These are phyloP conservation scores for Cnidoscolus chayamansa DNA, from an alignment of 441 rosid species.

Conservation along the genomic window DNA sequence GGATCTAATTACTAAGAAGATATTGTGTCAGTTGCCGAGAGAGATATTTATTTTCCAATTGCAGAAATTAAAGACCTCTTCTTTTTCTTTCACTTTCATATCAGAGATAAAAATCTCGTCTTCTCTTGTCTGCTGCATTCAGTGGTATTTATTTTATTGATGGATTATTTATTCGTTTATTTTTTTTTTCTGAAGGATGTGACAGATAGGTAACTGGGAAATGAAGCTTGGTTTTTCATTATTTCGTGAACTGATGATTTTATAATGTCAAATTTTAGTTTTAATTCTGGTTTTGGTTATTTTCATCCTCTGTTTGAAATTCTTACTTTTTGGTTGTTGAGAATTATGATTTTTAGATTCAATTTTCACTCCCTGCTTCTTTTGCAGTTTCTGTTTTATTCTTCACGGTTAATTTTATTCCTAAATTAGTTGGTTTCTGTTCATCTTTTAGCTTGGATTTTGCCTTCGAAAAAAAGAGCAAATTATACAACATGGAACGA, in stretches of 20 bases:
- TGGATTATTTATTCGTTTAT: neutral
- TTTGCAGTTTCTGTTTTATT: neutral
- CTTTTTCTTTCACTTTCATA: neutral
- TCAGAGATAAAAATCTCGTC: neutral
- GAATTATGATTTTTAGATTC: neutral
- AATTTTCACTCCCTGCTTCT: neutral
- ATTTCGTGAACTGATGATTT: neutral
- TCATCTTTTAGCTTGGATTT: neutral
- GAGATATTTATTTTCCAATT: conserved; percentile 12
- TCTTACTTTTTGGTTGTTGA: neutral
- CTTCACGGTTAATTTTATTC: neutral
- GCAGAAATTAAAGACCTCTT: neutral
- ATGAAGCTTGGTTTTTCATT: neutral
- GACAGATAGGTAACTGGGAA: neutral
- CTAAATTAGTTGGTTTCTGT: neutral
- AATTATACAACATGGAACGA: conserved; percentile 39
- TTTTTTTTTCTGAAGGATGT: neutral
- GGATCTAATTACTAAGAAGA: neutral
- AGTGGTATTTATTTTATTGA: neutral
- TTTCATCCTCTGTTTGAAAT: neutral
- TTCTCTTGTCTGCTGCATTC: neutral
- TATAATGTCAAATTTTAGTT: neutral
- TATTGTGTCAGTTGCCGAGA: neutral
- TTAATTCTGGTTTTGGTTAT: neutral
- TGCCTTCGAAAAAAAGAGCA: no score